Evolutionary conservation across 1,284 basidiomycete species (phyloP).

Genomic region (Leccinum laetum): DNA sequence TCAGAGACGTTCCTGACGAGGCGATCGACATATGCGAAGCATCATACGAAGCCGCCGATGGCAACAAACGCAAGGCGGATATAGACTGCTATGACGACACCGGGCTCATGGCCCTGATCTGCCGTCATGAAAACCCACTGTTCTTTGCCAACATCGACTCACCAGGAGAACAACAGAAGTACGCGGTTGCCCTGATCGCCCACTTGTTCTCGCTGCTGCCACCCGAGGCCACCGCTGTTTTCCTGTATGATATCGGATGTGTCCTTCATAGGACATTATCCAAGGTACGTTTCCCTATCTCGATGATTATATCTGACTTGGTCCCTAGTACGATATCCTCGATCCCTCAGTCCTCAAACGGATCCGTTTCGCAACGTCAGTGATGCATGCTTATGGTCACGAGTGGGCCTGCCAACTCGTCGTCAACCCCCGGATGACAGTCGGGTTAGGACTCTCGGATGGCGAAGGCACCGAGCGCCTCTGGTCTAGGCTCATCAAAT

Average conservation of each 20-base stretch:
- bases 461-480: neutral
- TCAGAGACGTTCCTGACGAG: neutral
- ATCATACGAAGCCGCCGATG: constrained; percentile 3
- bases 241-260: constrained; percentile 8
- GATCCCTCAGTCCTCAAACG: neutral
- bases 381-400: neutral
- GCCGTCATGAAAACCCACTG: neutral
- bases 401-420: no score
- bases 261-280: neutral
- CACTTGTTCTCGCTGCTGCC: constrained; percentile 4
- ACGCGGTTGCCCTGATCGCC: neutral
- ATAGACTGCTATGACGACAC: constrained; percentile 3
- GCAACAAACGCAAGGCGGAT: constrained; percentile 1
- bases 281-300: neutral
- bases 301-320: neutral
- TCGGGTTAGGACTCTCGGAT: no score
- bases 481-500: no score
- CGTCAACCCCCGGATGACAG: no score
- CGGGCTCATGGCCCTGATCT: constrained; percentile 3
- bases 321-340: constrained; percentile 1
- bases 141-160: constrained; percentile 4
- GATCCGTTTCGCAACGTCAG: constrained; percentile 20
- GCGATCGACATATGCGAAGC: constrained; percentile 1
- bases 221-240: neutral
- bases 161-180: constrained; percentile 7